Base-by-base conservation (phyloP, 2,329 filamentous ascomycete genomes). In the Trichoderma aggressivum region DNA sequence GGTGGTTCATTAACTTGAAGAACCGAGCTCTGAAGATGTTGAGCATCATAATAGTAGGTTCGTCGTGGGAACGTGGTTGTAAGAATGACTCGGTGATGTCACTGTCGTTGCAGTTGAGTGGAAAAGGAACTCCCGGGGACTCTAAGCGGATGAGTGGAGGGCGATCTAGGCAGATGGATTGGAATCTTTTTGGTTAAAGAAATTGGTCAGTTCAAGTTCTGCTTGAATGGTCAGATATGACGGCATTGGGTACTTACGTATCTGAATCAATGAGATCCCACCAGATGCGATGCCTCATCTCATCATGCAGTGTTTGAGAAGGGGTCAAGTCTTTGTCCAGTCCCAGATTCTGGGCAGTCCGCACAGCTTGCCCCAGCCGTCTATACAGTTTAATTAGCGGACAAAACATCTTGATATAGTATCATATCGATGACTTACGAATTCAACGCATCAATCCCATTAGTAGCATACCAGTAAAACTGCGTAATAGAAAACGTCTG, bases 381-480 rank as follows among this genome's bases (percentile, higher is more conserved):
- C 72, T 73, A 60, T 39, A 8, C 7, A 58, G 5, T 30, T 6
- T 3, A 26, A 14, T 66, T 24, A 43, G 39, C 4, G 12, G 18
- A 60, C n/a, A 3, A 60, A 32, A 7, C 21, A 26, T 34, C 5
- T 8, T 1, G 7, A 39, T 26, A 5, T 39, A 11, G 5, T 4
- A 2, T 4, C 16, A 50, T 50, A 2, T 73, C 8, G 2, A 34
- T 5, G 18, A 32, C 78, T 70, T 71, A 79, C 78, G 78, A 79
- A 43, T 80, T 80, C 47, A 80, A n/a, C 10, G 73, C 73, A 59
- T 79, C 78, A 34, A 77, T 74, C 28, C 78, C 74, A 39, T 79
- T 79, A 0, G 77, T 80, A n/a, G 75, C 76, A 14, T 78, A 73
- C 78, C 77, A 79, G 43, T 79, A 80, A 21, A 76, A 61, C 72